Base-by-base conservation (phyloP, 2,329 filamentous ascomycete genomes). In the Calonectria naviculata region DNA sequence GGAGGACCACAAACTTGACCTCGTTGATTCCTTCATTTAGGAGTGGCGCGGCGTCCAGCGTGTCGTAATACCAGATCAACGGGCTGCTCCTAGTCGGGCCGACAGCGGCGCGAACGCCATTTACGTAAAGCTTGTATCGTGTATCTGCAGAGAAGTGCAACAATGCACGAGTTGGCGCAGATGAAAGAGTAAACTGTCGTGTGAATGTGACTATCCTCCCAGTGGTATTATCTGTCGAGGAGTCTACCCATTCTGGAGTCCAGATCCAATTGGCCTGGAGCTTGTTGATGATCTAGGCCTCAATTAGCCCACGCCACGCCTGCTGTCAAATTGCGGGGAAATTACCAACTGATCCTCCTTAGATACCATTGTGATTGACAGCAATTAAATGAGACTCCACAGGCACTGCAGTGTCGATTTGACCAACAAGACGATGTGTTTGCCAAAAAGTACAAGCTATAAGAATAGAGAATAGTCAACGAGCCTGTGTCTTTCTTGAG, bases 261-360 rank as follows among this genome's bases (percentile, higher is more conserved):
- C 83, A 85, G 42, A 84, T 73, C 83, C 83, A 85, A 65, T 81
- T 84, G 21, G 78, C 78, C 66, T 82, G 82, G 46, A 85, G 82
- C 12, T 70, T 68, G 61, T 81, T 77, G 63, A 81, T 78, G 19
- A 66, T 79, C 80, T 83, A 52, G 28, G n/a, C 34, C 21, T 36
- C 15, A 21, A 21, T 71, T 26, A 69, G 67, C 26, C n/a, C 38
- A 24, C 6, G 38, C 38, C 38, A 29, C 56, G 56, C 26, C 24
- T 31, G 21, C 21, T 26, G 24, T 19, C 31, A 58, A 58, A 26
- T 21, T 26, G 44, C 17, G 64, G n/a, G 12, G 49, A 60, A 66
- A 41, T 28, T 58, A 66, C 64, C 54, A 58, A 34, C 31, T 66
- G 64, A 54, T 66, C 62, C 28, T n/a, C 44, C 15, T 38, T 41